Evolutionary conservation across 495 filamentous ascomycete species (phyloP), one percentile per base, ranked within the genome.

Genomic region (Astrocystis sublimbata): DNA sequence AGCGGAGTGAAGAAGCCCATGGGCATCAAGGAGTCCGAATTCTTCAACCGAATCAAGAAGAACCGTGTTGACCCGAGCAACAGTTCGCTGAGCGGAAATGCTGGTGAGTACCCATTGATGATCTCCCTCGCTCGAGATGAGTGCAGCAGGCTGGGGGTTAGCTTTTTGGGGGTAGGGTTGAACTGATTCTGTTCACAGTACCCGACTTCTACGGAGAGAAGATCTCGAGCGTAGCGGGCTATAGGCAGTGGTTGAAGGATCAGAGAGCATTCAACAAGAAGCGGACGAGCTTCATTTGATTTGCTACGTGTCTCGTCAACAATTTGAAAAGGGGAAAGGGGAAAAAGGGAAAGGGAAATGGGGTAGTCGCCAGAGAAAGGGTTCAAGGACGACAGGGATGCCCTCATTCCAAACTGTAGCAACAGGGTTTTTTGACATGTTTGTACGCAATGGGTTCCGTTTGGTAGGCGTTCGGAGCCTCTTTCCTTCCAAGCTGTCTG

Each of bases 241-340:
- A 97, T 69, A 77, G 96, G 66, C 87, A 89, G 73, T 98, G 94
- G 94, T 76, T 98, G 71, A 97, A 93, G 81, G 94, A 98, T 73
- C 96, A 98, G 81, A 76, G 93, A 49, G 92, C 92, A n/a, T 98
- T 94, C 75, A 96, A 96, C 78, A 86, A 88, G 78, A 97, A 97
- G 84, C 87, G 90, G 69, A 83, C 85, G 51, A 87, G 78, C 64
- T 90, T 79, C 51, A 68, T 80, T 54, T 78, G 57, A 75, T 46
- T 23, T 2, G 58, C 13, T 26, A 50, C 45, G 33, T n/a, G 38
- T 43, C 36, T 45, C 7, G 19, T 36, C 1, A 12, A 13, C 10
- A 38, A 26, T 5, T 5, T 30, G n/a, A 42, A 26, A 42, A n/a
- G n/a, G n/a, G n/a, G n/a, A n/a, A n/a, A n/a, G n/a, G n/a, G n/a